Base-by-base conservation (phyloP, 2,329 filamentous ascomycete genomes). In the Coniella vitis region DNA sequence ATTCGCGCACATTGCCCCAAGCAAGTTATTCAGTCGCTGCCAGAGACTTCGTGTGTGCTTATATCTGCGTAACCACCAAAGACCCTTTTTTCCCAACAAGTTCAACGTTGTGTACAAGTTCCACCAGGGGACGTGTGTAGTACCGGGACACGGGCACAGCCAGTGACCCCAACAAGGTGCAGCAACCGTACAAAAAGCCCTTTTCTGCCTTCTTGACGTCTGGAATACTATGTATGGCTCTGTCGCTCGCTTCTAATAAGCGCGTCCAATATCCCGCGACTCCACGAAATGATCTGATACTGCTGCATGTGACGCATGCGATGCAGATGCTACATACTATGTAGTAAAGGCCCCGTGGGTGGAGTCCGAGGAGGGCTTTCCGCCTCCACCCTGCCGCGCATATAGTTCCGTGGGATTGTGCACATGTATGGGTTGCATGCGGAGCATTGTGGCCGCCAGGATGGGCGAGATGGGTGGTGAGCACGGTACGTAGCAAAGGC, bases 341-440 rank as follows among this genome's bases (percentile, higher is more conserved):
- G n/a, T n/a, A n/a, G n/a, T n/a, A 35, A 35, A 45, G 47, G 40
- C 51, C 25, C 10, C 47, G 51, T 53, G 49, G 45, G 51, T 53
- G 48, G 51, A 52, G 47, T 31, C 21, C 38, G 25, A 39, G 47
- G 39, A 37, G 42, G 25, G 19, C 36, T 38, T 39, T n/a, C 38
- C 43, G 41, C 41, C 41, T 35, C 41, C 41, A 17, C 29, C 44
- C 36, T 44, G 45, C 49, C 41, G 41, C 40, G 45, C 40, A 41
- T 40, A 44, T 22, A 21, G 22, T 14, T 29, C 4, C 35, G 20
- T 17, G 14, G 16, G 19, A 12, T 38, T 19, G 12, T 22, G 20
- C 14, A 25, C 13, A 10, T n/a, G 35, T 14, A 16, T 32, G 35
- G 25, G 44, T 38, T 32, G 44, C 36, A 46, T 41, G 44, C 50